Percentiles rank a stretch among this genome's conserved stretches.
These are phyloP conservation scores for Lactarius tabidus DNA, from an alignment of 768 basidiomycete species.

Conservation along the genomic window DNA sequence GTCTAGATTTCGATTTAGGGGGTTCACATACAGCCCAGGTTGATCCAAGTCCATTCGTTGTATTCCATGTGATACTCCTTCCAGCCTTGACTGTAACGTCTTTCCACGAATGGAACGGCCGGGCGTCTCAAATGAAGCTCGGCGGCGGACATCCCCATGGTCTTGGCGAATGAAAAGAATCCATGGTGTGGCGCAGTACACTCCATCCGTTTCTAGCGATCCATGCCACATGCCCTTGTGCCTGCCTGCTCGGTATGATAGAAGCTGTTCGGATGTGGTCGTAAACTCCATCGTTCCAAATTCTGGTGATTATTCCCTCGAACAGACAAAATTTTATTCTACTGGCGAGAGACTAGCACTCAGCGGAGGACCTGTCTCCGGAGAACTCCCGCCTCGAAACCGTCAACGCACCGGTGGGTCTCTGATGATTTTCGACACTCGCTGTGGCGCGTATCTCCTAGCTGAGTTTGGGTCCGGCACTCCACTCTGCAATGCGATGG, in stretches of 20 bases:
- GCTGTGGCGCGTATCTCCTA: not conserved
- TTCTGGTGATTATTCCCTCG: not conserved
- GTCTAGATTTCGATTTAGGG: not conserved
- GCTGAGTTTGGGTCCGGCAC: not conserved
- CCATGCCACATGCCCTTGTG: not conserved
- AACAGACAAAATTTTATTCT: constrained; percentile 2
- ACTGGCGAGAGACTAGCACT: not conserved
- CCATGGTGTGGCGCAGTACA: not conserved
- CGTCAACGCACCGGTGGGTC: not conserved
- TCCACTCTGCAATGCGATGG: not conserved
- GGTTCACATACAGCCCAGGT: not conserved
- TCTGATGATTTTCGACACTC: not conserved
- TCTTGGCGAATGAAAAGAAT: not conserved
- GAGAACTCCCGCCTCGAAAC: not conserved
- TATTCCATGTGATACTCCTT: not conserved
- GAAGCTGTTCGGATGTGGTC: not conserved
- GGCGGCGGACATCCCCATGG: not conserved
- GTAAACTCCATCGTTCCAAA: not conserved
- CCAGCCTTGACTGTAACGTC: not conserved
- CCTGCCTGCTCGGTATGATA: not conserved
- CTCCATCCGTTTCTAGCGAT: not conserved
- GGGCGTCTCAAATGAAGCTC: not conserved
- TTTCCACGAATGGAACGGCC: not conserved
- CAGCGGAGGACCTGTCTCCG: not conserved
- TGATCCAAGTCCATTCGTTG: not conserved